Conservation (phyloP, 192 early-diverging fungal species). For the Anaeromyces robustus region DNA sequence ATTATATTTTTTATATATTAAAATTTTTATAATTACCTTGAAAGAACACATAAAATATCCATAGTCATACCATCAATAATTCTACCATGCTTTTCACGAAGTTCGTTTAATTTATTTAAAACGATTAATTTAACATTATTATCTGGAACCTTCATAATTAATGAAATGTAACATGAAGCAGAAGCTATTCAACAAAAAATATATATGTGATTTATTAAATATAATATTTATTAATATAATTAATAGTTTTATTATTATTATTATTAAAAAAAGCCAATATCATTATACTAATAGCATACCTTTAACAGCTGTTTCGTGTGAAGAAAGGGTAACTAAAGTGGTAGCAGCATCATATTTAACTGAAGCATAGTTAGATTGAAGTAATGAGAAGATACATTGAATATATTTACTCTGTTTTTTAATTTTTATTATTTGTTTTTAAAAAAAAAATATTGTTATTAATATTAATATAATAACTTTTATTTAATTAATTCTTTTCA, state of each 20-base stretch:
- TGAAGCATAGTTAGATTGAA: slow-evolving; percentile 63
- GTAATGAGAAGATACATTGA: slow-evolving; percentile 71
- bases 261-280: too few species aligned
- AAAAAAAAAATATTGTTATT: neutral
- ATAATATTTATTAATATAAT: too few species aligned
- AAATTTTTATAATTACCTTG: slow-evolving; percentile 22
- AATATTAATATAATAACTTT: neutral
- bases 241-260: too few species aligned
- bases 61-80: slow-evolving; percentile 87
- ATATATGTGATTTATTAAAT: too few species aligned
- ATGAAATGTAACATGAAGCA: slow-evolving; percentile 76
- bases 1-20: neutral
- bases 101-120: slow-evolving; percentile 72
- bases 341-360: slow-evolving; percentile 97
- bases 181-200: too few species aligned
- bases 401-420: slow-evolving; percentile 66
- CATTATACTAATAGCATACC: slow-evolving; percentile 20
- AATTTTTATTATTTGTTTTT: neutral
- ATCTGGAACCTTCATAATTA: slow-evolving; percentile 84
- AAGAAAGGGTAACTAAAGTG: slow-evolving; percentile 73
- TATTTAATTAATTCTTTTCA: too few species aligned
- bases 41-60: slow-evolving; percentile 84
- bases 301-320: slow-evolving; percentile 79
- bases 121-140: slow-evolving; percentile 98
- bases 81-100: slow-evolving; percentile 75